These are phyloP conservation scores for Solanum habrochaites DNA, from an alignment of 257 asterid species.

Conservation along the genomic window DNA sequence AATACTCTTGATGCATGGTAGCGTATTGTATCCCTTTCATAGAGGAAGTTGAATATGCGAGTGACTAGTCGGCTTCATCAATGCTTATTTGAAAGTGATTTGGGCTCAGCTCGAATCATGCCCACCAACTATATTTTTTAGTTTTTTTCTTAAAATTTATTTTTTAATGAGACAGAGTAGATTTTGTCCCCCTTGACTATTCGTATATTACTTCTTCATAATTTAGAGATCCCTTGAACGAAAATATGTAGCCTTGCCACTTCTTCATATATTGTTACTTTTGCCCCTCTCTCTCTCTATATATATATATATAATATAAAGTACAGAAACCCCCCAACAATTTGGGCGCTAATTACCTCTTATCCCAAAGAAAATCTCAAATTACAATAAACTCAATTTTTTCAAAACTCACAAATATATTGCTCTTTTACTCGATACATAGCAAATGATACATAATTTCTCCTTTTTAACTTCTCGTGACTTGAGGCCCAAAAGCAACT, in stretches of 20 bases:
- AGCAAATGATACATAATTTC: background rate
- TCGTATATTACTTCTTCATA: background rate
- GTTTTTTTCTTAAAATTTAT: no score
- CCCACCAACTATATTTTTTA: no score
- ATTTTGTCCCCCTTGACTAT: background rate
- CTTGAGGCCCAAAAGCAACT: background rate
- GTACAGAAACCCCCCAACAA: no score
- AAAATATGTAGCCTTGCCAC: background rate
- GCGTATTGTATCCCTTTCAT: rapidly evolving
- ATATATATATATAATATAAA: no score
- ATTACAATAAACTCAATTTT: rapidly evolving
- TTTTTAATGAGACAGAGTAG: background rate
- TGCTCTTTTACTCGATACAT: no score
- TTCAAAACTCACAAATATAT: no score
- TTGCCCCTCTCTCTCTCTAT: rapidly evolving
- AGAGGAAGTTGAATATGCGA: no score
- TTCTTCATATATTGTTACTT: background rate
- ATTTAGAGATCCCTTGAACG: background rate
- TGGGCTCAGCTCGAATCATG: no score
- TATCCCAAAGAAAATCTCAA: background rate
- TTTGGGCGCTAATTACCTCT: no score
- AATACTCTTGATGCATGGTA: background rate
- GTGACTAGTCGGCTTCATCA: no score
- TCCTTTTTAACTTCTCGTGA: background rate
- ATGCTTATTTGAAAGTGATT: no score